These are phyloP conservation scores for Lasiodiplodia gonubiensis DNA, from an alignment of 2,329 filamentous ascomycete species.

Conservation along the genomic window DNA sequence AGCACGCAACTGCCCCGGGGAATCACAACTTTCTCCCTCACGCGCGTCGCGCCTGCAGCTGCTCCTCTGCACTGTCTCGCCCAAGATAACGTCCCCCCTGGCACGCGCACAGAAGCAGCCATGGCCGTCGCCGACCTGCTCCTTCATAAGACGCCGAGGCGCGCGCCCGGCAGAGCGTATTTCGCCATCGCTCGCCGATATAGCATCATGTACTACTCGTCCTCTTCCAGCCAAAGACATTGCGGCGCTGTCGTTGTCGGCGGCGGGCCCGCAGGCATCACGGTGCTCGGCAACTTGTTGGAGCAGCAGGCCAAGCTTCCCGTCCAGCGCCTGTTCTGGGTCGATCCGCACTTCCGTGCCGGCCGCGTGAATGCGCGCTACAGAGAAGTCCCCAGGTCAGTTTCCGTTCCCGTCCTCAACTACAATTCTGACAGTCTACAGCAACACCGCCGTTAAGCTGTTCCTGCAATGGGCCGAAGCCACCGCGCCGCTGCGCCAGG, in stretches of 20 bases:
- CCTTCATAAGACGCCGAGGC: slow-evolving; percentile 21
- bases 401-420: background rate
- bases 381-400: slow-evolving; percentile 63
- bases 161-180: slow-evolving; percentile 18
- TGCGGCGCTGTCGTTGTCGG: slow-evolving; percentile 65
- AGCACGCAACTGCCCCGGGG: slow-evolving; percentile 15
- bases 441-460: slow-evolving; percentile 66
- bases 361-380: slow-evolving; percentile 51
- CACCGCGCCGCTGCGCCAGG: slow-evolving; percentile 58
- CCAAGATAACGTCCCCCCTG: slow-evolving; percentile 11
- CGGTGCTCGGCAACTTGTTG: slow-evolving; percentile 66
- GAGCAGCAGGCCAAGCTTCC: slow-evolving; percentile 50
- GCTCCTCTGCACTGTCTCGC: slow-evolving; percentile 6
- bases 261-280: slow-evolving; percentile 64
- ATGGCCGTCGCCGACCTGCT: slow-evolving; percentile 17
- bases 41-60: slow-evolving; percentile 12
- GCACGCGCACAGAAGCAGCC: background rate
- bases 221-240: slow-evolving; percentile 9
- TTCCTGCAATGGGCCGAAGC: slow-evolving; percentile 64
- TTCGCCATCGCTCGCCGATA: slow-evolving; percentile 15
- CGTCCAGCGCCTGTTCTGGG: slow-evolving; percentile 61
- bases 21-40: slow-evolving; percentile 23
- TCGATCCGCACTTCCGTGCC: slow-evolving; percentile 62
- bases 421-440: slow-evolving; percentile 35
- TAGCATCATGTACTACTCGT: slow-evolving; percentile 23